Evolutionary conservation across 2,329 filamentous ascomycete genomes (phyloP), one percentile per base, ranked within the genome.

Genomic region (Anisogramma anomala): DNA sequence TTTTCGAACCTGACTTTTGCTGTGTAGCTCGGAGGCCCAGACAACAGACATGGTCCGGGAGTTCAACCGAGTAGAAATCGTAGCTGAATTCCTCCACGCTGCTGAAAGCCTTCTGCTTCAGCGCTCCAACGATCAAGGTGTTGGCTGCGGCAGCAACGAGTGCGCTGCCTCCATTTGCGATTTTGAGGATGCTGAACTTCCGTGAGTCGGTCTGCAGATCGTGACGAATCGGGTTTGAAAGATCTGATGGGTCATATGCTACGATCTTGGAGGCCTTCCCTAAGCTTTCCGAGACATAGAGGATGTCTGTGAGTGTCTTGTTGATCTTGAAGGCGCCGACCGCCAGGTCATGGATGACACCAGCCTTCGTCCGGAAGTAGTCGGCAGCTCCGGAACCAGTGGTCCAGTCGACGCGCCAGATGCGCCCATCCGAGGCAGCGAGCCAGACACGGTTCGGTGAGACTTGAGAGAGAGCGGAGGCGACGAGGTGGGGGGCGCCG

Each of bases 31-130:
- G 71, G 38, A 83, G 56, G 53, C 91, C 81, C 33, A 86, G 61
- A 45, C 75, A 78, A 20, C 74, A 77, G 38, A 88, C 72, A 31
- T 74, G 68, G 49, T 84, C 77, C 3, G 75, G 71, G 13, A 66
- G 62, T 41, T 77, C 71, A 44, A 80, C 71, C 13, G 69, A 68
- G 48, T 69, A 71, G 51, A 79, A 73, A 34, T 76, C 69, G 53
- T 72, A 78, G 30, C 62, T 60, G 15, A 73, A 57, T 27, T 67
- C 60, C n/a, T 59, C 55, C 25, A 70, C 45, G 3, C 57, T 55
- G 10, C 55, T 48, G 30, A 55, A 50, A 13, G 53, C 52, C 13
- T 54, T 55, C 4, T 52, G 49, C 42, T 52, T 58, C 40, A 66
- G 51, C 23, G 66, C 69, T 11, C 83, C 84, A 35, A 89, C 53